phyloP scores from a whole-genome alignment of 2,329 filamentous ascomycete species.

The Ascochyta clinopodiicola region DNA sequence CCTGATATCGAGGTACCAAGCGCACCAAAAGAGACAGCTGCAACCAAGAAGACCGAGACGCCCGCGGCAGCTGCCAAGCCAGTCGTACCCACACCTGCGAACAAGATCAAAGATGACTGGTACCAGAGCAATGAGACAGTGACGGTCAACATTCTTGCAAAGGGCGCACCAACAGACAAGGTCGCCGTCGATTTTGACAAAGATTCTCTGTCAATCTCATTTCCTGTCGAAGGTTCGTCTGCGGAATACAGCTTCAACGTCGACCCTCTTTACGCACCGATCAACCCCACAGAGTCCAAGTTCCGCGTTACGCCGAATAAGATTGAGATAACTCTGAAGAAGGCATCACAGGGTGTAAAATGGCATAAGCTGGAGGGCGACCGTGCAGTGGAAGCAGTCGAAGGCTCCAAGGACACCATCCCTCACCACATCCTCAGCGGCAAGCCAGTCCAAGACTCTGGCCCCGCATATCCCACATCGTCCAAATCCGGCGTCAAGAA shows the following conservation, averaged over 20 bases:
- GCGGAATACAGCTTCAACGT: constrained; percentile 68
- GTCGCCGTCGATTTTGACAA: constrained; percentile 60
- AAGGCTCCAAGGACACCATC: constrained; percentile 17
- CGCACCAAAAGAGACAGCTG: constrained; percentile 25
- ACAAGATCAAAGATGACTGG: constrained; percentile 73
- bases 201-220: constrained; percentile 61
- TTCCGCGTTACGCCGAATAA: constrained; percentile 76
- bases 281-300: constrained; percentile 67
- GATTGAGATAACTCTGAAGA: constrained; percentile 76
- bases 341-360: constrained; percentile 68
- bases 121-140: constrained; percentile 69
- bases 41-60: constrained; percentile 7
- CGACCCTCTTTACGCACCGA: constrained; percentile 69
- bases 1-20: constrained; percentile 58
- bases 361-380: constrained; percentile 67
- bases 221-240: constrained; percentile 60
- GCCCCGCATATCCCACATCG: constrained; percentile 81
- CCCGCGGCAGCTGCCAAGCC: constrained; percentile 29
- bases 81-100: constrained; percentile 52
- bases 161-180: constrained; percentile 66
- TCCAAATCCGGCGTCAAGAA: constrained; percentile 83
- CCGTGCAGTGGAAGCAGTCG: constrained; percentile 20
- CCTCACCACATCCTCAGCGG: constrained; percentile 27
- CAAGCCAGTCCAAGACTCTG: constrained; percentile 34
- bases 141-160: constrained; percentile 70